Conservation (phyloP, 2,329 filamentous ascomycete species). For the Fusarium torreyae region DNA sequence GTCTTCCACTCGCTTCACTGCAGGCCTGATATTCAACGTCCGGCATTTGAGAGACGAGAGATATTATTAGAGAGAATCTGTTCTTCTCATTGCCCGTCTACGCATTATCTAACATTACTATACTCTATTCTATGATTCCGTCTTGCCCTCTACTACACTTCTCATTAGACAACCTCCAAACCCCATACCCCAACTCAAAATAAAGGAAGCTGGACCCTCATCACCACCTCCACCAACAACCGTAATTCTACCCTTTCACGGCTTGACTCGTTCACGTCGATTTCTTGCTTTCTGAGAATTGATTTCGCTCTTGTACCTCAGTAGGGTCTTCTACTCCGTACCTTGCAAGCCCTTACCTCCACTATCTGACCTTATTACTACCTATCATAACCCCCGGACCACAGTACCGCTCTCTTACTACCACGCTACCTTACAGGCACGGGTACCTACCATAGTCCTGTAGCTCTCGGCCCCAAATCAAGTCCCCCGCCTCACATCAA, state of each 20-base stretch:
- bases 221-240: neutral
- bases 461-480: conserved; percentile 32
- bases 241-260: neutral
- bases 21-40: conserved; percentile 20
- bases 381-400: conserved; percentile 12
- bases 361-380: conserved; percentile 4
- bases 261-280: neutral
- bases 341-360: conserved; percentile 7
- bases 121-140: no score
- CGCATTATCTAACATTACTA: no score
- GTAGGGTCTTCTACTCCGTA: conserved; percentile 8
- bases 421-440: conserved; percentile 18
- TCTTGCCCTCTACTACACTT: no score
- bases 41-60: conserved; percentile 1
- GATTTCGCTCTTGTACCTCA: conserved; percentile 3
- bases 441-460: conserved; percentile 33
- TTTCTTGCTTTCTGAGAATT: conserved; percentile 8
- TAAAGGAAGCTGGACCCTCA: neutral
- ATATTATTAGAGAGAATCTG: neutral
- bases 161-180: neutral
- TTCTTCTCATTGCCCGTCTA: neutral
- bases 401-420: conserved; percentile 9
- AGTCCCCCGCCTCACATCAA: conserved; percentile 39
- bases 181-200: neutral
- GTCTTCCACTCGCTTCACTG: conserved; percentile 18